Base-by-base conservation (phyloP, 2,329 filamentous ascomycete genomes). In the Alternaria viburni region DNA sequence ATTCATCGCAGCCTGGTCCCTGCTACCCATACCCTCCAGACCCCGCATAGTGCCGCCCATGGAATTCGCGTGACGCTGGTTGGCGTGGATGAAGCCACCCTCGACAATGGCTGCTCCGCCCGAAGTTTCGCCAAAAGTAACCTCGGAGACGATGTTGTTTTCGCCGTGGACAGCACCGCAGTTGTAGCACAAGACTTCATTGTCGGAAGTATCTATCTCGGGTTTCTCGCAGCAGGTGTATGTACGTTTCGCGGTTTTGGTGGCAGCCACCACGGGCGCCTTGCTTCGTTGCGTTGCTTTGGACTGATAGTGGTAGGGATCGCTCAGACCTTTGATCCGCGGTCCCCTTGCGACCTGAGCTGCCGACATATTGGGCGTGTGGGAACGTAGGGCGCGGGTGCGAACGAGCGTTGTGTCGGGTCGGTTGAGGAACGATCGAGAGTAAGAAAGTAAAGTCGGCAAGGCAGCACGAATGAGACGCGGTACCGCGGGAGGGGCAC, bases 51-150 rank as follows among this genome's bases (percentile, higher is more conserved):
- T 72, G 25, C 76, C 77, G 66, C 85, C 86, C 72, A 87, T 85
- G 55, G 81, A 83, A 55, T 91, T 89, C 28, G 91, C 90, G 73
- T 92, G 90, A 23, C 92, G 93, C 76, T 97, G 93, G 78, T 94
- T 92, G 62, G 93, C 92, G 57, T 89, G 91, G 64, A 99, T 89
- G 76, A 91, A 96, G 66, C 90, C 94, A 78, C 96, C 96, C 79
- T 97, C 93, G 17, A 97, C 93, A 54, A 96, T 88, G 56, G 95
- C 94, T 52, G 92, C 93, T 73, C 96, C 96, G 32, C 89, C 90
- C 0, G 92, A 89, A 26, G 89, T 91, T 83, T 99, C 95, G 68
- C 93, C 93, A 75, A 98, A 99, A 21, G 90, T 90, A 66, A 98
- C 88, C 79, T 99, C 96, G 52, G 93, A 88, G 62, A 97, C 94